A percentile compares a stretch with the other conserved stretches of the same genome.
These are phyloP conservation scores for Boletus tylopilopsis DNA, from an alignment of 768 basidiomycete genomes.

Conservation along the genomic window DNA sequence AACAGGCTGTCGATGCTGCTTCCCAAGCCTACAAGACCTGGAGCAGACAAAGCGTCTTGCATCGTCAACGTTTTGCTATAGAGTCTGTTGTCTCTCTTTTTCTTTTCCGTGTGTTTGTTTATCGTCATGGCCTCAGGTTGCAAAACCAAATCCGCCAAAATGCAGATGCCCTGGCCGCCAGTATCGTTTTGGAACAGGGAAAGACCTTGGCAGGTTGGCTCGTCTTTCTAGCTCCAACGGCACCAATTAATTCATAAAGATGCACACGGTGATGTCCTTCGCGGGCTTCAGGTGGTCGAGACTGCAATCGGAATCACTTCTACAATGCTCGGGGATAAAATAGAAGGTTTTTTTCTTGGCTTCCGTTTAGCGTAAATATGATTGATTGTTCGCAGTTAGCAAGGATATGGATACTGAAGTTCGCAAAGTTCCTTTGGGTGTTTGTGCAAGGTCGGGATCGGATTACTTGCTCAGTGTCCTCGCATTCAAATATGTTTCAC, in stretches of 20 bases:
- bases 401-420: constrained; percentile 97
- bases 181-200: constrained; percentile 93
- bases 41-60: constrained; percentile 81
- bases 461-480: neutral
- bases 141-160: constrained; percentile 85
- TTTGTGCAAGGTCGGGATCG: constrained; percentile 58
- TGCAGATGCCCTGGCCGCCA: constrained; percentile 78
- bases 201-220: constrained; percentile 79
- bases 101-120: neutral
- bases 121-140: constrained; percentile 48
- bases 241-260: constrained; percentile 42
- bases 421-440: constrained; percentile 80
- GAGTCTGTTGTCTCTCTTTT: constrained; percentile 57
- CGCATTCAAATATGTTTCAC: constrained; percentile 1
- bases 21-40: constrained; percentile 84
- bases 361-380: neutral
- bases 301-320: constrained; percentile 78
- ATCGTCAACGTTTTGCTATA: constrained; percentile 82
- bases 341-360: constrained; percentile 63
- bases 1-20: constrained; percentile 79
- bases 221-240: neutral
- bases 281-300: constrained; percentile 88
- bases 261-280: constrained; percentile 91
- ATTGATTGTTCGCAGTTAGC: constrained; percentile 54
- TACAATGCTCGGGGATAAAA: constrained; percentile 82